Evolutionary conservation across 2,329 filamentous ascomycete genomes (phyloP).

Genomic region (Botrytis elliptica): DNA sequence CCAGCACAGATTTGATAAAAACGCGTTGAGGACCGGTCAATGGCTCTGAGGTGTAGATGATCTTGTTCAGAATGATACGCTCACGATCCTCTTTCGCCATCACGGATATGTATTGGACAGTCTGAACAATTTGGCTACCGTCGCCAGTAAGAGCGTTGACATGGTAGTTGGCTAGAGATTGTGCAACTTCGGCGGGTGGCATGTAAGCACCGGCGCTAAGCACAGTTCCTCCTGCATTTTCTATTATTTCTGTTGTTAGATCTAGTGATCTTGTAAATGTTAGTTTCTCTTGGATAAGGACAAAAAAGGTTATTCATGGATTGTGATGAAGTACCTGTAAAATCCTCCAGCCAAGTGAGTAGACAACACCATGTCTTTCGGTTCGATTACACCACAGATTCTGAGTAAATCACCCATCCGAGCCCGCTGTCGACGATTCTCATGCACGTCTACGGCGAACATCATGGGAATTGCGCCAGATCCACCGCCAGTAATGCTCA

Average conservation of each 20-base stretch:
- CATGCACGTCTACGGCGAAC: constrained; percentile 9
- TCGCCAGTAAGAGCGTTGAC: constrained; percentile 5
- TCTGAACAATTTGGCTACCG: constrained; percentile 1
- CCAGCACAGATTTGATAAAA: neutral
- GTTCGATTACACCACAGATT: neutral
- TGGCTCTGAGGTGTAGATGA: constrained; percentile 11
- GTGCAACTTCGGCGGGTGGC: neutral
- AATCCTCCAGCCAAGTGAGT: constrained; percentile 9
- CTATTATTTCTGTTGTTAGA: neutral
- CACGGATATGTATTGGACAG: neutral
- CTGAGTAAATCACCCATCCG: neutral
- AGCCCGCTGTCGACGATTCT: constrained; percentile 13
- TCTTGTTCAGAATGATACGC: neutral
- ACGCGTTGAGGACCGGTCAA: neutral
- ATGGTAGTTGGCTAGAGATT: neutral
- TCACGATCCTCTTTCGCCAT: neutral
- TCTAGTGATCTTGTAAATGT: neutral
- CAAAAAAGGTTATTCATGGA: neutral
- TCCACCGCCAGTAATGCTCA: constrained; percentile 6
- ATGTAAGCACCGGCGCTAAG: constrained; percentile 3
- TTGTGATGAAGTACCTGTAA: neutral
- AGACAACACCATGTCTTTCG: neutral
- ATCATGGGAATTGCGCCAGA: constrained; percentile 7
- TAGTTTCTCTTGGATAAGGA: neutral
- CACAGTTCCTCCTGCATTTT: constrained; percentile 5